These are phyloP conservation scores for Acanthamoeba pearcei DNA, from an alignment of 208 protist genomes.

Conservation along the genomic window DNA sequence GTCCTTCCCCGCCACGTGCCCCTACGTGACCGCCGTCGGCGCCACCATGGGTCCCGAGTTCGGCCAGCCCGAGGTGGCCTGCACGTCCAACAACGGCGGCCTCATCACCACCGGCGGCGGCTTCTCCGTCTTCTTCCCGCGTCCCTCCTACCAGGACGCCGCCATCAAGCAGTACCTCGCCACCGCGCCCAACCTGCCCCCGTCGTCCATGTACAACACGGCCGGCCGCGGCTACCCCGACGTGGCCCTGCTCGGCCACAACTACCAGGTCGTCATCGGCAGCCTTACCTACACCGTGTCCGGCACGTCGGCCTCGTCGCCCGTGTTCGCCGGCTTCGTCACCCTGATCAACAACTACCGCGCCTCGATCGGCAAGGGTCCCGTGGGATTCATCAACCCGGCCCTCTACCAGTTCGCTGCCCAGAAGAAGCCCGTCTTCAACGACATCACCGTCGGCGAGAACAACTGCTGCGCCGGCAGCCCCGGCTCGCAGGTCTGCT, in stretches of 20 bases:
- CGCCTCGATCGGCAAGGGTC: neutral
- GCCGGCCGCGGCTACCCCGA: conserved; percentile 83
- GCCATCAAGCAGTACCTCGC: conserved; percentile 76
- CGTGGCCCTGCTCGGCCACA: conserved; percentile 80
- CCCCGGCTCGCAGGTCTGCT: conserved; percentile 55
- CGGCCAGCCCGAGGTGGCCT: conserved; percentile 77
- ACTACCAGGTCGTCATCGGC: conserved; percentile 76
- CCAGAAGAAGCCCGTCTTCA: conserved; percentile 62
- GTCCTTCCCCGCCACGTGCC: conserved; percentile 79
- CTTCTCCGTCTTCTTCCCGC: conserved; percentile 80
- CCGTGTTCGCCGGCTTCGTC: conserved; percentile 82
- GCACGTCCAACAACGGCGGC: conserved; percentile 76
- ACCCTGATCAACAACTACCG: conserved; percentile 76
- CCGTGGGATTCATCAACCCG: conserved; percentile 83
- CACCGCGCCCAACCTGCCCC: conserved; percentile 60
- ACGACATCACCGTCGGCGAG: conserved; percentile 80
- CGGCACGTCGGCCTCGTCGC: conserved; percentile 81
- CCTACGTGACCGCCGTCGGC: conserved; percentile 83
- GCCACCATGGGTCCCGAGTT: conserved; percentile 78
- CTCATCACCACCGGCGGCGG: conserved; percentile 85
- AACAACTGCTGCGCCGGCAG: conserved; percentile 81
- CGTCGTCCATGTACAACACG: conserved; percentile 74
- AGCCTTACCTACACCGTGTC: conserved; percentile 10
- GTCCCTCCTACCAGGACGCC: conserved; percentile 66
- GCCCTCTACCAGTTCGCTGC: conserved; percentile 74